Evolutionary conservation across 345 rosid genomes (phyloP).

Genomic region (Turritis glabra): DNA sequence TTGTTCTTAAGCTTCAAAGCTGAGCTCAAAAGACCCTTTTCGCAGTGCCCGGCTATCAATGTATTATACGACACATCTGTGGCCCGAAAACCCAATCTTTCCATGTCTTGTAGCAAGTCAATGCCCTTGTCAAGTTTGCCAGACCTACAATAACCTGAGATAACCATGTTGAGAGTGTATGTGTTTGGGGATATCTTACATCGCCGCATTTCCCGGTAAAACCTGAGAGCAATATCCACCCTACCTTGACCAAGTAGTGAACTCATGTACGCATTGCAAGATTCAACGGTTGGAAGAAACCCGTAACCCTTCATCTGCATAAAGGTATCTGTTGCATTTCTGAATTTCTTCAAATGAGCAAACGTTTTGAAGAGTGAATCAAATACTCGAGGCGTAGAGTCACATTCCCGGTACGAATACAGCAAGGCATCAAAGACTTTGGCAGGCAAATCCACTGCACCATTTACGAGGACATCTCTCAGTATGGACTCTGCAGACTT

Average conservation of each 20-base stretch:
- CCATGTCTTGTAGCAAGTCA: slow-evolving; percentile 60
- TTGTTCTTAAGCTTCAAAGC: slow-evolving; percentile 63
- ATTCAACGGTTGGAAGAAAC: slow-evolving; percentile 62
- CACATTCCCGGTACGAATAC: slow-evolving; percentile 65
- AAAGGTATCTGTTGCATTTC: slow-evolving; percentile 65
- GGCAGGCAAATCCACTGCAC: slow-evolving; percentile 46
- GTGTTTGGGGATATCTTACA: slow-evolving; percentile 73
- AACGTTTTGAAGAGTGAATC: slow-evolving; percentile 69
- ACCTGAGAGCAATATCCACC: slow-evolving; percentile 59
- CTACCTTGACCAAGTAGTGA: slow-evolving; percentile 58
- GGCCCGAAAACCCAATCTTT: slow-evolving; percentile 51
- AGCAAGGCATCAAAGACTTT: slow-evolving; percentile 62
- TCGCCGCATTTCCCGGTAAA: slow-evolving; percentile 66
- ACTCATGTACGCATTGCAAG: slow-evolving; percentile 83
- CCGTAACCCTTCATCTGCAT: slow-evolving; percentile 68
- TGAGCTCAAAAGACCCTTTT: slow-evolving; percentile 59
- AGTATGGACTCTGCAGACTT: slow-evolving; percentile 67
- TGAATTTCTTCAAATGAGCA: slow-evolving; percentile 70
- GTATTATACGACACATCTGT: slow-evolving; percentile 62
- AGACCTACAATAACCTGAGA: slow-evolving; percentile 56
- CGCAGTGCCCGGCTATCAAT: slow-evolving; percentile 69
- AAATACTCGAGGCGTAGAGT: slow-evolving; percentile 76
- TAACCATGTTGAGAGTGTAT: slow-evolving; percentile 72
- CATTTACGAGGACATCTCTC: slow-evolving; percentile 37
- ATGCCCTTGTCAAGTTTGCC: slow-evolving; percentile 69